Percentiles rank a stretch among this genome's conserved stretches.
Evolutionary conservation across 805 yeast genomes (phyloP).

Genomic region (Pichia ethanolica): DNA sequence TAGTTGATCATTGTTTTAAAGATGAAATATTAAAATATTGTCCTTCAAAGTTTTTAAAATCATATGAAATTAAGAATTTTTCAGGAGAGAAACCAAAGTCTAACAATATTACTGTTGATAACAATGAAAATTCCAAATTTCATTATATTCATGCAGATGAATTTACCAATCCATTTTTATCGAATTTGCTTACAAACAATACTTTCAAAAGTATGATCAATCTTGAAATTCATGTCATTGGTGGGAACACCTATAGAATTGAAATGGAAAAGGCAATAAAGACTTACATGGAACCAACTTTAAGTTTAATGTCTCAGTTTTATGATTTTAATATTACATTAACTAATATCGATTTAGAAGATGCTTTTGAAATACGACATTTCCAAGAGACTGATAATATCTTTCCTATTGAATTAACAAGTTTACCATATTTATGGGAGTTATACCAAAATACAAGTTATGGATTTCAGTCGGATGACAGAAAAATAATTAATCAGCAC

Average conservation of each 20-base stretch:
- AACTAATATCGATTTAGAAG: background rate
- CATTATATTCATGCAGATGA: conserved; percentile 11
- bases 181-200: background rate
- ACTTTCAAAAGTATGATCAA: background rate
- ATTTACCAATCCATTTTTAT: background rate
- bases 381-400: conserved; percentile 8
- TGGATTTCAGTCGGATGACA: background rate
- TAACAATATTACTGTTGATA: no score
- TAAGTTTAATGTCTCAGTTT: conserved; percentile 1
- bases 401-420: conserved; percentile 19
- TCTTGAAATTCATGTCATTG: conserved; percentile 7
- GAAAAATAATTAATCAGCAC: background rate
- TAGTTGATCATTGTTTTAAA: conserved; percentile 24
- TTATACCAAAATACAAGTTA: conserved; percentile 11
- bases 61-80: background rate
- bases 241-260: conserved; percentile 9
- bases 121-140: background rate
- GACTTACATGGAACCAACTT: conserved; percentile 1
- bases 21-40: conserved; percentile 22
- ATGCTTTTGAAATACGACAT: background rate
- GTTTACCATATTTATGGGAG: conserved; percentile 17
- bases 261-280: conserved; percentile 17
- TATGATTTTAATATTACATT: conserved; percentile 2
- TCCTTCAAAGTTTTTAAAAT: conserved; percentile 17
- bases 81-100: background rate